These are phyloP conservation scores for Conticribra weissflogii DNA, from an alignment of 108 stramenopile species.

Conservation along the genomic window DNA sequence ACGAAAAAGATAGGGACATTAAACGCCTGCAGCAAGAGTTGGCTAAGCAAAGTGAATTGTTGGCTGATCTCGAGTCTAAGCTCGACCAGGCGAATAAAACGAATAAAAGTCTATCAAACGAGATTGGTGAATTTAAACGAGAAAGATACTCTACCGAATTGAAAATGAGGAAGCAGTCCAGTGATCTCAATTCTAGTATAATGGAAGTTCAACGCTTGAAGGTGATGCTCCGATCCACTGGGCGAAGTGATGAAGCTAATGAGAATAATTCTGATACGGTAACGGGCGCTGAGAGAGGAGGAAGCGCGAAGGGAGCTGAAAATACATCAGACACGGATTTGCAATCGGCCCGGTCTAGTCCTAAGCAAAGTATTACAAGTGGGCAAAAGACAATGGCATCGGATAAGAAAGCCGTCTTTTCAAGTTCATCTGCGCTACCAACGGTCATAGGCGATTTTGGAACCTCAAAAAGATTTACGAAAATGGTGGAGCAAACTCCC, in stretches of 20 bases:
- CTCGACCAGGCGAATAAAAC: slow-evolving; percentile 10
- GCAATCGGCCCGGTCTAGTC: too few relatives aligned
- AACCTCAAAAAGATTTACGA: slow-evolving; percentile 13
- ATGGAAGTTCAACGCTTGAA: slow-evolving; percentile 39
- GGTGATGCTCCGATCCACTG: slow-evolving; percentile 9
- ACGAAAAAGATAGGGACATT: slow-evolving; percentile 29
- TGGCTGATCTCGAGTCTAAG: slow-evolving; percentile 28
- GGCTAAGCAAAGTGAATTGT: slow-evolving; percentile 14
- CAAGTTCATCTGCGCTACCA: neutral
- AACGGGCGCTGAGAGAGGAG: slow-evolving; percentile 20
- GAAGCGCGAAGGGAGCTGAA: too few relatives aligned
- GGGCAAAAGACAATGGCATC: slow-evolving; percentile 1
- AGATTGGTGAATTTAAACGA: slow-evolving; percentile 27
- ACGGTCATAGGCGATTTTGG: slow-evolving; percentile 22
- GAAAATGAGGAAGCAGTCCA: slow-evolving; percentile 19
- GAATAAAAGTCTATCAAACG: slow-evolving; percentile 32
- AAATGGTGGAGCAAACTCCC: neutral
- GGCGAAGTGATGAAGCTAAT: slow-evolving; percentile 17
- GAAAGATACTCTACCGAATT: slow-evolving; percentile 23
- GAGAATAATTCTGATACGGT: slow-evolving; percentile 21
- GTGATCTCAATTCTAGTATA: slow-evolving; percentile 17
- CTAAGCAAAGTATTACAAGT: slow-evolving; percentile 13
- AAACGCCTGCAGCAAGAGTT: slow-evolving; percentile 31
- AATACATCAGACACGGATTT: too few relatives aligned
- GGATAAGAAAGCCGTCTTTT: too few relatives aligned